phyloP scores from a whole-genome alignment of 164 flowering plant genomes.

The Macadamia tetraphylla region DNA sequence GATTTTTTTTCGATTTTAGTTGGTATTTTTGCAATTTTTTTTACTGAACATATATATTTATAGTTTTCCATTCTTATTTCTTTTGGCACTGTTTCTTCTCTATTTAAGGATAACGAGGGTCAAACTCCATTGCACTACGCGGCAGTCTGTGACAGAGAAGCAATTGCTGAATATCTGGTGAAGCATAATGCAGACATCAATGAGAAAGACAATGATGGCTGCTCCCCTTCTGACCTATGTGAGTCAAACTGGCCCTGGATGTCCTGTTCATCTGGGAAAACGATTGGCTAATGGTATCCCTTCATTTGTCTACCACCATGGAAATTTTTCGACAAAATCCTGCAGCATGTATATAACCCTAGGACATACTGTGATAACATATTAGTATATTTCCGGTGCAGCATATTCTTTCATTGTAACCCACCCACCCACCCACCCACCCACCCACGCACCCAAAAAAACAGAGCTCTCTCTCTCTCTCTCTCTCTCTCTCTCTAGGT shows the following conservation, averaged over 20 bases:
- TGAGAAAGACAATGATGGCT: background rate
- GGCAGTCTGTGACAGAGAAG: conserved; percentile 65
- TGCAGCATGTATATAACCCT: background rate
- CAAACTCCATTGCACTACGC: conserved; percentile 94
- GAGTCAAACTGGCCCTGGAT: background rate
- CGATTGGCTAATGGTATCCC: too few relatives aligned
- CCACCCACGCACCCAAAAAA: too few relatives aligned
- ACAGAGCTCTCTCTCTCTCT: too few relatives aligned
- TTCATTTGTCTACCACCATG: background rate
- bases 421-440: too few relatives aligned
- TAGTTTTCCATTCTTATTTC: background rate
- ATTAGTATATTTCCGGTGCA: too few relatives aligned
- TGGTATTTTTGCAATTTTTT: too few relatives aligned
- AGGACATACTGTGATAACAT: background rate
- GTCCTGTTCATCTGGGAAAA: background rate
- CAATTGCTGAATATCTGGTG: background rate
- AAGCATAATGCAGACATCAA: background rate
- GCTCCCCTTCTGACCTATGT: background rate
- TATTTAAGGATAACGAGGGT: conserved; percentile 76
- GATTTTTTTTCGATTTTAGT: too few relatives aligned
- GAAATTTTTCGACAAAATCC: background rate
- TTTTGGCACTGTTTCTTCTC: background rate
- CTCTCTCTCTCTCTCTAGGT: too few relatives aligned
- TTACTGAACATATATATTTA: background rate
- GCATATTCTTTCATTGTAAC: too few relatives aligned